Evolutionary conservation across 331 rosid species (phyloP), one percentile per base, ranked within the genome.

Genomic region (Spiraea crenata): DNA sequence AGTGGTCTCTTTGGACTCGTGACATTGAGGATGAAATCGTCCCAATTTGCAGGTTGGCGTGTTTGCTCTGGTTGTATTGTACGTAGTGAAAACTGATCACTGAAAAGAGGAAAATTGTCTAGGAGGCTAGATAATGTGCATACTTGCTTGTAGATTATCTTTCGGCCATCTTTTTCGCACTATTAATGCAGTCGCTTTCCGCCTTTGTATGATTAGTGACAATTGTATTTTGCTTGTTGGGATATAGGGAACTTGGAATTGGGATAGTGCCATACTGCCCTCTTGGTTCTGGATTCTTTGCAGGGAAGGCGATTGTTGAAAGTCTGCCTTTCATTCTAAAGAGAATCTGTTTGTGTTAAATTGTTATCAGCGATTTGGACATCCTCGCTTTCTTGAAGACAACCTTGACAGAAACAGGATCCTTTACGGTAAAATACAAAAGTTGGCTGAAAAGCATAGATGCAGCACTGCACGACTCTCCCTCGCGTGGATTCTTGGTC

Each of bases 21-120:
- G 85, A 83, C 20, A 82, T 78, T 16, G 85, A 85, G 76, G 82
- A 85, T 20, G 83, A 80, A 55, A 83, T 82, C 16, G 70, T 85
- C 66, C 84, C 90, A 45, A 67, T 80, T 4, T 85, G 87, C 80
- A 75, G 87, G 87, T 82, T 57, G 50, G n/a, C 31, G 10, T 35
- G 1, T 20, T 55, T 3, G 8, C 14, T 9, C 7, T 51, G 25
- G 57, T 51, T 51, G 57, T 25, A 51, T 51, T 51, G 25, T 51
- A 15, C 0, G 0, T 20, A 20, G 16, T 15, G 16, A 49, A 49
- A 49, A 49, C 4, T 2, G 19, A 50, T 50, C 25, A 6, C 15
- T 50, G 11, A 25, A 25, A 25, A 14, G 56, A 3, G 8, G 7
- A 50, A 17, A 50, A 14, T 16, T 16, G 56, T 51, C 25, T 25